These are phyloP conservation scores for Alternaria alternata DNA, from an alignment of 2,329 filamentous ascomycete genomes.

Conservation along the genomic window DNA sequence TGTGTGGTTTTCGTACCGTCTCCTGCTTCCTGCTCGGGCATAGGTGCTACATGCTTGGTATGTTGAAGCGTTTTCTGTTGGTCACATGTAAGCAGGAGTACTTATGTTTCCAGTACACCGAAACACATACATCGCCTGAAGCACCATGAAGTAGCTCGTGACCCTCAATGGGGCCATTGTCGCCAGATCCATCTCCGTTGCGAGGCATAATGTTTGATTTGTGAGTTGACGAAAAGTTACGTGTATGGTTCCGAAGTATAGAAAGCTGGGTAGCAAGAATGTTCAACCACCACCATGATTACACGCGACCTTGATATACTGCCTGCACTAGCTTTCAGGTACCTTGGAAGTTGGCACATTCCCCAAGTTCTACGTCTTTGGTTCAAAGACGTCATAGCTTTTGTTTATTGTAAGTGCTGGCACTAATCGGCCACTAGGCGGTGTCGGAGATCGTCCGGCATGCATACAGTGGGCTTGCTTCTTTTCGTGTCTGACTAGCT, in stretches of 20 bases:
- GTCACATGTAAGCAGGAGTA: not conserved
- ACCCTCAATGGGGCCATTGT: constrained; percentile 52
- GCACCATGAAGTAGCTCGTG: constrained; percentile 51
- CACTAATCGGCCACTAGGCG: constrained; percentile 8
- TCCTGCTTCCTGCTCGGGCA: constrained; percentile 47
- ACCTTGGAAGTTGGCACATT: constrained; percentile 14
- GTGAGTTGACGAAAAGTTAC: not conserved
- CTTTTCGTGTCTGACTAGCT: not conserved
- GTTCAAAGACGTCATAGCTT: constrained; percentile 14
- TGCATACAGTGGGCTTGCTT: not conserved
- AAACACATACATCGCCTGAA: constrained; percentile 42
- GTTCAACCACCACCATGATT: not conserved
- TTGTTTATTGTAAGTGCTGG: not conserved
- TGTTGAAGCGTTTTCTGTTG: constrained; percentile 41
- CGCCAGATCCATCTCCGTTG: constrained; percentile 51
- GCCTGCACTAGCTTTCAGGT: not conserved
- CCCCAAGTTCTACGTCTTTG: not conserved
- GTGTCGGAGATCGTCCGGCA: constrained; percentile 6
- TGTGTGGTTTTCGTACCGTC: constrained; percentile 27
- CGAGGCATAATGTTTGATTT: constrained; percentile 46
- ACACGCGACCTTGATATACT: constrained; percentile 5
- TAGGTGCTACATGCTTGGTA: constrained; percentile 47
- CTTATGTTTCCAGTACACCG: not conserved
- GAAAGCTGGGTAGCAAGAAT: not conserved
- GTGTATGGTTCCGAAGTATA: not conserved